Base-by-base conservation (phyloP, 2,329 filamentous ascomycete genomes). In the Calonectria naviculata region DNA sequence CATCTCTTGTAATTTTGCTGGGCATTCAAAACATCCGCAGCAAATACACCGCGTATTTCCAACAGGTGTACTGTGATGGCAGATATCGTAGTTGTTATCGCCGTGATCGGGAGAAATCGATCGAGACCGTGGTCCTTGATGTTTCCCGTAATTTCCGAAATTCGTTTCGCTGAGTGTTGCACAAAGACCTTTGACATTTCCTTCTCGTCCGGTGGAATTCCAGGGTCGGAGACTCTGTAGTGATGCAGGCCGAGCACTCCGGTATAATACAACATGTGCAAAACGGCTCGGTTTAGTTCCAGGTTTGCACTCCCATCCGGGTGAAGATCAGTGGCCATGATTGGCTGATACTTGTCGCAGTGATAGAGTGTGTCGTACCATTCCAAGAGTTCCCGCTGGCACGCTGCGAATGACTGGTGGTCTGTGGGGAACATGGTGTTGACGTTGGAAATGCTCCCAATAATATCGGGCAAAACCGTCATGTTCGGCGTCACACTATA, bases 231-330 rank as follows among this genome's bases (percentile, higher is more conserved):
- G 90, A 90, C 0, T 74, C 97, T 95, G 1, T 95, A 95, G 19
- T 95, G 91, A 82, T 98, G 95, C 19, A 98, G 88, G 2, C 95
- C 95, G 61, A 94, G 97, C 24, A 97, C 88, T 1, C 95, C 97
- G 1, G 95, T 97, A 81, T 95, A 93, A 83, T 97, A 98, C 2
- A 97, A 91, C 92, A 98, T 97, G 82, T 97, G 94, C 29, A 98
- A 85, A n/a, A 98, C 87, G 19, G 93, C 93, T 46, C 94, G 90
- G 80, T 97, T 94, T 2, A 97, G 84, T 0, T 87, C 86, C 38
- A 90, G 76, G 7, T 89, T 89, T 3, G 89, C 86, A 79, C 70
- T 42, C 36, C 29, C 52, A 5, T 58, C 64, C 5, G n/a, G 29
- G 2, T 46, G 13, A 12, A n/a, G 0, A 5, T 63, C 26, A 28